Base-by-base conservation (phyloP, 352 stramenopile genomes). In the Pythium aphanidermatum region DNA sequence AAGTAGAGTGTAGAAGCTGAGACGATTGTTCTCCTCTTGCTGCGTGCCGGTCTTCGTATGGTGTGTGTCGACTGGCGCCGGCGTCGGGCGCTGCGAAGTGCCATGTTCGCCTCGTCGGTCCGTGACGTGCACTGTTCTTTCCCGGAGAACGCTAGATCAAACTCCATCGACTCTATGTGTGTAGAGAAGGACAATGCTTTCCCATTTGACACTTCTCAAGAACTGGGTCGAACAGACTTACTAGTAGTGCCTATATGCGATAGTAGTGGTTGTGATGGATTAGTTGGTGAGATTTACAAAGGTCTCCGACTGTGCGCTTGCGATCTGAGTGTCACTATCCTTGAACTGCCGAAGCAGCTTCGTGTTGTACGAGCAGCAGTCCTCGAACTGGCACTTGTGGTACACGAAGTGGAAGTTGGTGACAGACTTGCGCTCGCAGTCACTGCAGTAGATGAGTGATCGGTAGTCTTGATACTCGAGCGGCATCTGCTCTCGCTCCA, bases 381-480 rank as follows among this genome's bases (percentile, higher is more conserved):
- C 71, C 24, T 79, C 65, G 28, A 70, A 68, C 49, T 90, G 80
- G 45, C 80, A 92, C 76, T 93, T 93, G 70, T 93, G 81, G 49
- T 93, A 88, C 37, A 90, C 65, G 43, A 93, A 93, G 60, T 93
- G 81, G 46, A 86, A 93, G 44, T 64, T 78, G 11, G 81, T 88
- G 11, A 63, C 82, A 20, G 78, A 91, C 65, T 90, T 90, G 53
- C 74, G 75, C 37, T 93, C 78, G 25, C 81, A 93, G 53, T 93
- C 81, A 52, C 78, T 90, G 73, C 78, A 93, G 50, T 86, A 91
- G 41, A 93, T 83, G 20, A 87, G 51, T 23, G 74, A 80, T 39
- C 74, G 80, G 47, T 71, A 67, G 46, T 93, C 60, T 34, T 79
- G 51, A 56, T 91, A 93, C 55, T 93, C 81, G 23, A 43, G 10